These are phyloP conservation scores for Herpetomonas muscarum DNA, from an alignment of 208 protist genomes.

Conservation along the genomic window DNA sequence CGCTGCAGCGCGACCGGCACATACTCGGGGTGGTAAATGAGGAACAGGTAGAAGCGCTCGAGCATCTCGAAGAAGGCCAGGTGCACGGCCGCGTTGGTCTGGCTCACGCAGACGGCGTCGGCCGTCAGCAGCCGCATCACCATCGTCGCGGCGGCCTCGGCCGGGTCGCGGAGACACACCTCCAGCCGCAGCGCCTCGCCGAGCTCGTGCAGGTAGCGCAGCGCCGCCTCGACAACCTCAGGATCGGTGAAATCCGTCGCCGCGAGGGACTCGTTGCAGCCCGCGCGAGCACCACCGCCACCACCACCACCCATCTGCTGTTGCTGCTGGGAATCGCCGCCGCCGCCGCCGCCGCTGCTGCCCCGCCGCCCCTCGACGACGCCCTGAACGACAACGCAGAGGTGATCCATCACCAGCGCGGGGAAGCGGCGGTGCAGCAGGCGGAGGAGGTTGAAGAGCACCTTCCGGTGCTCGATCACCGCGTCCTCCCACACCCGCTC, in stretches of 20 bases:
- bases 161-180: slow-evolving; percentile 18
- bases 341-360: slow-evolving; percentile 1
- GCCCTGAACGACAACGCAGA: slow-evolving; percentile 20
- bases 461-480: slow-evolving; percentile 63
- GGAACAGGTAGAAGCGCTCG: slow-evolving; percentile 67
- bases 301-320: not conserved
- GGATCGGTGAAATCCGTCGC: slow-evolving; percentile 26
- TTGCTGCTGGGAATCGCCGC: not conserved
- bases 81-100: slow-evolving; percentile 40
- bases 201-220: slow-evolving; percentile 77
- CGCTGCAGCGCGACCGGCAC: slow-evolving; percentile 63
- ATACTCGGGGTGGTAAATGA: slow-evolving; percentile 46
- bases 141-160: slow-evolving; percentile 40
- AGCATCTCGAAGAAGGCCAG: slow-evolving; percentile 78
- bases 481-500: slow-evolving; percentile 49
- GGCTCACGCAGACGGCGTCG: slow-evolving; percentile 23
- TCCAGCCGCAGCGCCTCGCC: slow-evolving; percentile 64
- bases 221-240: slow-evolving; percentile 52
- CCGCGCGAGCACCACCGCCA: not conserved
- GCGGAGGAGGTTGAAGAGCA: slow-evolving; percentile 53
- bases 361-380: slow-evolving; percentile 12
- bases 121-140: slow-evolving; percentile 42
- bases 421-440: slow-evolving; percentile 54
- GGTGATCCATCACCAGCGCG: slow-evolving; percentile 42
- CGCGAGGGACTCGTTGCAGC: slow-evolving; percentile 3